Evolutionary conservation across 208 protist genomes (phyloP).

Genomic region (Leishmania major): DNA sequence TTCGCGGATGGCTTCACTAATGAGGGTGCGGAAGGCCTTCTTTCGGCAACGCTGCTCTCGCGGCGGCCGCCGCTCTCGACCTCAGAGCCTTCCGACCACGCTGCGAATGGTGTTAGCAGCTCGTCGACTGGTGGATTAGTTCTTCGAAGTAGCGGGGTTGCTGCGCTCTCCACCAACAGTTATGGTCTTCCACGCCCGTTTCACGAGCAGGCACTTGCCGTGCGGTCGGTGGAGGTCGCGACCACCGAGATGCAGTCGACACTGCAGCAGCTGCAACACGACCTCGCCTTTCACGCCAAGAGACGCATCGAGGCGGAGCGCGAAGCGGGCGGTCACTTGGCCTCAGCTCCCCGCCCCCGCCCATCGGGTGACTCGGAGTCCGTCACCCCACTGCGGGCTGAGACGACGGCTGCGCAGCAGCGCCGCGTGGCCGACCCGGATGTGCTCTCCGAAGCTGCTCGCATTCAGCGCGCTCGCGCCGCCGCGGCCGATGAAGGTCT

Average conservation of each 20-base stretch:
- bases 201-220: slow-evolving; percentile 40
- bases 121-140: slow-evolving; percentile 15
- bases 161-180: slow-evolving; percentile 36
- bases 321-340: not conserved
- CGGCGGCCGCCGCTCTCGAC: not conserved
- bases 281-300: slow-evolving; percentile 10
- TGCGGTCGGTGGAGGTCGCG: slow-evolving; percentile 29
- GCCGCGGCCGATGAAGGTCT: slow-evolving; percentile 75
- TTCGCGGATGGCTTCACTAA: not conserved
- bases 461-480: slow-evolving; percentile 53
- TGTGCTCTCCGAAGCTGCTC: slow-evolving; percentile 24
- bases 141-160: slow-evolving; percentile 24
- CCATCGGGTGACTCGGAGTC: not conserved
- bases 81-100: not conserved
- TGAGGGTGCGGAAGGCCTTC: not conserved
- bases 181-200: slow-evolving; percentile 58
- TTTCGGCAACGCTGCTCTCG: not conserved
- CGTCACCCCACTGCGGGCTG: not conserved
- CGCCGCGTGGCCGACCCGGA: slow-evolving; percentile 25
- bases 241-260: slow-evolving; percentile 25
- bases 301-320: slow-evolving; percentile 1
- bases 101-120: not conserved
- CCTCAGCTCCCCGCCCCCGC: not conserved
- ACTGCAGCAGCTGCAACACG: too few species aligned
- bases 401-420: slow-evolving; percentile 11